Conservation (phyloP, 2,329 filamentous ascomycete genomes). For the Monascus ruber region DNA sequence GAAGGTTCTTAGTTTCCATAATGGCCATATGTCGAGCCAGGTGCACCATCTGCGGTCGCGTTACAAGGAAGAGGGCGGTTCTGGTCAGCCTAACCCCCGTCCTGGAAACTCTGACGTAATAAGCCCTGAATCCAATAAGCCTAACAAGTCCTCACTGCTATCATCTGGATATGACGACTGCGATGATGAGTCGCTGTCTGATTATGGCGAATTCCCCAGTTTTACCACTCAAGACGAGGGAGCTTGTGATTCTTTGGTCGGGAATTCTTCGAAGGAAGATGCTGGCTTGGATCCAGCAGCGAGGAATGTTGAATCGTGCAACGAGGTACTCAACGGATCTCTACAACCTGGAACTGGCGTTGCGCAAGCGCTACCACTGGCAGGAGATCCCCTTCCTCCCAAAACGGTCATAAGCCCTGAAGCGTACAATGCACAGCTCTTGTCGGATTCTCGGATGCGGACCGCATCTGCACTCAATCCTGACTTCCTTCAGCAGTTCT, state of each 20-base stretch:
- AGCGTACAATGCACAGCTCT: conserved; percentile 76
- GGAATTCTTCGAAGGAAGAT: not conserved
- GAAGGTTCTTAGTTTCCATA: conserved; percentile 57
- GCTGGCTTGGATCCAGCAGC: not conserved
- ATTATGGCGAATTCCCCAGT: conserved; percentile 31
- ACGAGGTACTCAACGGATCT: not conserved
- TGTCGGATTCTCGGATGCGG: conserved; percentile 73
- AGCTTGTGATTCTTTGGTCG: not conserved
- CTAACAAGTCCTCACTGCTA: conserved; percentile 13
- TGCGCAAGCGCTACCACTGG: not conserved
- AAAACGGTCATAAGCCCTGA: conserved; percentile 61
- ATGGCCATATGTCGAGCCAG: conserved; percentile 57
- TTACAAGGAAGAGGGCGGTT: conserved; percentile 71
- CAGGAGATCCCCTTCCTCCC: conserved; percentile 13
- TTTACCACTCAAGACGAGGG: conserved; percentile 12
- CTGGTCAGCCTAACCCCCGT: conserved; percentile 72
- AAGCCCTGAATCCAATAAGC: conserved; percentile 13
- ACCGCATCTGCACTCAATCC: conserved; percentile 89
- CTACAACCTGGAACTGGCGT: conserved; percentile 1
- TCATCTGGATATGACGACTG: conserved; percentile 2
- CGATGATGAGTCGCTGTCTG: conserved; percentile 27
- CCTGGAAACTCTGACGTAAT: conserved; percentile 37
- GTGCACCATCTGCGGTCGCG: conserved; percentile 47
- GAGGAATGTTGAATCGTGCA: not conserved
- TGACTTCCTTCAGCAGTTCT: conserved; percentile 86